A percentile compares a stretch with the other conserved stretches of the same genome.
Evolutionary conservation across 148 eudicot genomes (phyloP).

Genomic region (Fagopyrum homotropicum): DNA sequence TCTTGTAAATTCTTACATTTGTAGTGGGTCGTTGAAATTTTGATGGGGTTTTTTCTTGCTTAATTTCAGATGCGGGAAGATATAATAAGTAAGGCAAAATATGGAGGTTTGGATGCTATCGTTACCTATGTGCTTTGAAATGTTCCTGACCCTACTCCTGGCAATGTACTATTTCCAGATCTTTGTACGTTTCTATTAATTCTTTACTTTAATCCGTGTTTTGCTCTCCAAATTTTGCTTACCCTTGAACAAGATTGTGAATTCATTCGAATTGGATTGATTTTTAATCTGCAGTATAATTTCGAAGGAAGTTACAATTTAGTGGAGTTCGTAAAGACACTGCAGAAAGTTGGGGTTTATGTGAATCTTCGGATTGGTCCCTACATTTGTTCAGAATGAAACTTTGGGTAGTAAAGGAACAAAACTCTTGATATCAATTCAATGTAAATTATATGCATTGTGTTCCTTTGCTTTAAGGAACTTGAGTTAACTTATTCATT

Average conservation of each 20-base stretch:
- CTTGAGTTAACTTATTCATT: background rate
- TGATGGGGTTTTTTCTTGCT: conserved; percentile 20
- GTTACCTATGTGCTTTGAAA: conserved; percentile 94
- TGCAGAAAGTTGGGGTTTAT: conserved; percentile 69
- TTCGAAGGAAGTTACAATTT: conserved; percentile 76
- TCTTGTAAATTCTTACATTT: background rate
- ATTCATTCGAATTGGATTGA: background rate
- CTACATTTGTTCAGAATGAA: conserved; percentile 93
- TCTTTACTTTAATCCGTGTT: background rate
- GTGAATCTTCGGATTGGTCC: conserved; percentile 88
- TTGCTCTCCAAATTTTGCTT: background rate
- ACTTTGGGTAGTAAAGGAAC: conserved; percentile 56
- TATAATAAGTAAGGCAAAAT: conserved; percentile 71
- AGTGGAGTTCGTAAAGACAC: conserved; percentile 77
- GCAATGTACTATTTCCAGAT: conserved; percentile 40
- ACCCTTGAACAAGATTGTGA: background rate
- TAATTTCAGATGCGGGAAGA: conserved; percentile 87
- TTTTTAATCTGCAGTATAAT: conserved; percentile 45
- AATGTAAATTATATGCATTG: background rate
- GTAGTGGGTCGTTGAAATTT: background rate
- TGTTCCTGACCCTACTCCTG: conserved; percentile 84
- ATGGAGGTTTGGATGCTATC: conserved; percentile 75
- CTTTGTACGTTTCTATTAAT: background rate
- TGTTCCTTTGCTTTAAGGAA: background rate
- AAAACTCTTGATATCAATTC: conserved; percentile 1